A percentile compares a stretch with the other conserved stretches of the same genome.
These are phyloP conservation scores for Chrysanthemum lavandulifolium DNA, from an alignment of 129 eudicot species.

Conservation along the genomic window DNA sequence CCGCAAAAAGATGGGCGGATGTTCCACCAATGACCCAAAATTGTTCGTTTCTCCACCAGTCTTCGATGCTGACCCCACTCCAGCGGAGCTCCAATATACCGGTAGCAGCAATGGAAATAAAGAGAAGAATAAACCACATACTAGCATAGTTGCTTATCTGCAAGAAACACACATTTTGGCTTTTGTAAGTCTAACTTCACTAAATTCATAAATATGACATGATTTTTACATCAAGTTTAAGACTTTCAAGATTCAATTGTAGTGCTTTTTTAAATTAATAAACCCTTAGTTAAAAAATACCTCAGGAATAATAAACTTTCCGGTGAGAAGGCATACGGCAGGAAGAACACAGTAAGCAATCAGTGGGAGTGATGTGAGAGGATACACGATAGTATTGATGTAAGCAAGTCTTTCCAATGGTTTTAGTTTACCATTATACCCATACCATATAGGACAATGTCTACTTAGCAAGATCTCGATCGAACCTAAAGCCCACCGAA, in stretches of 20 bases:
- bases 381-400: slow-evolving; percentile 79
- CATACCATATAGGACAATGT: slow-evolving; percentile 92
- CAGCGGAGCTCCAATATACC: slow-evolving; percentile 84
- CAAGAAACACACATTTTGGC: slow-evolving; percentile 9
- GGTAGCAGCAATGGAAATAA: slow-evolving; percentile 67
- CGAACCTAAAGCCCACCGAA: slow-evolving; percentile 88
- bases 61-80: slow-evolving; percentile 82
- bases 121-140: slow-evolving; percentile 81
- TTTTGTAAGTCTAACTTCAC: slow-evolving; percentile 5
- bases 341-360: slow-evolving; percentile 83
- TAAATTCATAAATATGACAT: neutral
- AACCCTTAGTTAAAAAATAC: slow-evolving; percentile 26
- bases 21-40: slow-evolving; percentile 95
- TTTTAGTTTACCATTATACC: slow-evolving; percentile 67
- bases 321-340: slow-evolving; percentile 77
- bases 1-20: slow-evolving; percentile 82
- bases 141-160: slow-evolving; percentile 94
- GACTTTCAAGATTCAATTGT: neutral
- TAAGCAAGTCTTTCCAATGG: slow-evolving; percentile 73
- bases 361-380: slow-evolving; percentile 72
- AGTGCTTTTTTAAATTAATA: neutral
- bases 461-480: slow-evolving; percentile 77
- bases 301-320: slow-evolving; percentile 78
- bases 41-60: slow-evolving; percentile 94
- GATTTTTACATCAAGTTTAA: neutral